Conservation (phyloP, 2,329 filamentous ascomycete genomes). For the Raffaelea albimanens region DNA sequence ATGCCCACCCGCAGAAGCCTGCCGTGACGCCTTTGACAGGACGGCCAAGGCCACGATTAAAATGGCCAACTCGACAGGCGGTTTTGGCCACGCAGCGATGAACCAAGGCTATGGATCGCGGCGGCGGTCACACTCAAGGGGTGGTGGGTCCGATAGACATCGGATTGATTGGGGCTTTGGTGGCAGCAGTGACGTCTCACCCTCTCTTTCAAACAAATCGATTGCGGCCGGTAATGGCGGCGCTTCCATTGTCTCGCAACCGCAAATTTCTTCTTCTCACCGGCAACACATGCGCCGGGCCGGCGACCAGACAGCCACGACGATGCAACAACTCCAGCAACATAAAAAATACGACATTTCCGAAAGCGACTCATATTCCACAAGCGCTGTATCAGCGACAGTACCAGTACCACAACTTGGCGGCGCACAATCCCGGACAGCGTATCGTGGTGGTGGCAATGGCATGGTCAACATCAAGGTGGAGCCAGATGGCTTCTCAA, state of each 20-base stretch:
- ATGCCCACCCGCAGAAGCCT: constrained; percentile 89
- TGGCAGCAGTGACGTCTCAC: constrained; percentile 1
- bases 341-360: neutral
- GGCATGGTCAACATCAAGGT: constrained; percentile 23
- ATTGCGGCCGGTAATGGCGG: neutral
- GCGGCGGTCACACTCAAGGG: constrained; percentile 19
- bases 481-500: constrained; percentile 28
- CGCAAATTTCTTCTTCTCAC: too few relatives aligned
- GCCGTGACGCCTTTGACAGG: constrained; percentile 85
- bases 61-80: constrained; percentile 83
- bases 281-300: constrained; percentile 10
- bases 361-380: neutral
- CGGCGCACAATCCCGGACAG: constrained; percentile 11
- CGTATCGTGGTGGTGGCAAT: constrained; percentile 16
- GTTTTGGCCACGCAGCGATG: constrained; percentile 49
- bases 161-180: constrained; percentile 11
- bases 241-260: constrained; percentile 1
- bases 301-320: neutral
- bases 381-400: constrained; percentile 7
- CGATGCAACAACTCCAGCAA: constrained; percentile 12
- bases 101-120: constrained; percentile 6
- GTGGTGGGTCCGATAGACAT: constrained; percentile 15
- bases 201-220: constrained; percentile 13
- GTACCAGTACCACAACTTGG: constrained; percentile 2
- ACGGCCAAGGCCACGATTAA: constrained; percentile 93